Conservation (phyloP, 1,139 yeast species). For the Taphrina communis region DNA sequence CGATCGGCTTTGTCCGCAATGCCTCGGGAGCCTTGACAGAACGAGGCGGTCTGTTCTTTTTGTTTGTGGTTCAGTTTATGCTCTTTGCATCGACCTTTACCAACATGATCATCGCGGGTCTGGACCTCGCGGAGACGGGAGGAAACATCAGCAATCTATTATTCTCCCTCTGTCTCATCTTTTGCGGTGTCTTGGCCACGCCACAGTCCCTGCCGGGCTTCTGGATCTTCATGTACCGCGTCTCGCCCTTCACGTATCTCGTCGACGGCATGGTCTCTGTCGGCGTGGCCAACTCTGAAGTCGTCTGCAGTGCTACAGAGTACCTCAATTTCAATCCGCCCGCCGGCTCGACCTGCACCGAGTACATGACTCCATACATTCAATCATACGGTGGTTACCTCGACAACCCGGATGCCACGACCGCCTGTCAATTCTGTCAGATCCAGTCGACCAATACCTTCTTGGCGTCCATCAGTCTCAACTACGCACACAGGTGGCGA, state of each 20-base stretch:
- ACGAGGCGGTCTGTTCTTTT: slow-evolving; percentile 56
- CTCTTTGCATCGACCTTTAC: slow-evolving; percentile 61
- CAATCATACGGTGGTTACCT: slow-evolving; percentile 44
- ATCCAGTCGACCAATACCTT: slow-evolving; percentile 57
- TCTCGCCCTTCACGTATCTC: slow-evolving; percentile 72
- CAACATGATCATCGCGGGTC: slow-evolving; percentile 66
- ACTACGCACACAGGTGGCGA: slow-evolving; percentile 66
- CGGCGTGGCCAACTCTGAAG: slow-evolving; percentile 61
- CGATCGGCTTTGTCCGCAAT: slow-evolving; percentile 70
- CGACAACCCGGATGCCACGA: slow-evolving; percentile 44
- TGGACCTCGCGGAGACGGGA: slow-evolving; percentile 59
- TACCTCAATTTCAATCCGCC: slow-evolving; percentile 57
- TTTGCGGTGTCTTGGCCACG: slow-evolving; percentile 82
- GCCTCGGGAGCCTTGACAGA: slow-evolving; percentile 55
- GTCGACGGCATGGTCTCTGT: slow-evolving; percentile 60
- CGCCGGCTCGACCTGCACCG: slow-evolving; percentile 58
- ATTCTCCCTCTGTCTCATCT: slow-evolving; percentile 62
- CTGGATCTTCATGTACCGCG: slow-evolving; percentile 69
- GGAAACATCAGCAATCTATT: slow-evolving; percentile 58
- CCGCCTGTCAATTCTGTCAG: slow-evolving; percentile 60
- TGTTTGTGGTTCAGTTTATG: slow-evolving; percentile 56
- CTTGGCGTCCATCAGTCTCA: slow-evolving; percentile 56
- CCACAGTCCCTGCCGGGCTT: slow-evolving; percentile 61
- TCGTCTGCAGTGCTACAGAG: slow-evolving; percentile 60
- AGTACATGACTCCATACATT: slow-evolving; percentile 54